Percentiles rank a stretch among this genome's conserved stretches.
Evolutionary conservation across 345 rosid genomes (phyloP).

Genomic region (Angophora floribunda): DNA sequence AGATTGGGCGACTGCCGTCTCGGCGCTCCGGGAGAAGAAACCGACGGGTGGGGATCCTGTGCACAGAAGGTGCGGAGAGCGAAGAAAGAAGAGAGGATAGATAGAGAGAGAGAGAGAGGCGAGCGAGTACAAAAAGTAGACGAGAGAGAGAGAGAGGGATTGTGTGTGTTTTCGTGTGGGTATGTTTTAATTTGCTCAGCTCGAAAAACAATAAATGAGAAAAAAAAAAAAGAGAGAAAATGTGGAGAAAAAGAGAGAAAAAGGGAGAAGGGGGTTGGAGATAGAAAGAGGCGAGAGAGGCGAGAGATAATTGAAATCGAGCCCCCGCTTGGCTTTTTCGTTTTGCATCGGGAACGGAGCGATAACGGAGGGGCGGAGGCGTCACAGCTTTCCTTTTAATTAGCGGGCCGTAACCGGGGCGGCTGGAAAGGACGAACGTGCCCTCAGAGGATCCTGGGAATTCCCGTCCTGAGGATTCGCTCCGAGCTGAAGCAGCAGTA

Average conservation of each 20-base stretch:
- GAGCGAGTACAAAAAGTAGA: background rate
- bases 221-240: background rate
- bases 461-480: background rate
- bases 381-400: background rate
- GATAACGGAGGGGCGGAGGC: background rate
- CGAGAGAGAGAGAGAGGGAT: background rate
- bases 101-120: background rate
- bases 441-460: background rate
- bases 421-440: background rate
- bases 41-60: background rate
- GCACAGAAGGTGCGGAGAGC: background rate
- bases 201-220: background rate
- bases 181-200: background rate
- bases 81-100: background rate
- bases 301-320: background rate
- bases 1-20: background rate
- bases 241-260: background rate
- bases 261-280: background rate
- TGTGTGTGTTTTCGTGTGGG: background rate
- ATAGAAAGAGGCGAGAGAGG: background rate
- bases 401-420: background rate
- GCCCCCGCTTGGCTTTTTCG: background rate
- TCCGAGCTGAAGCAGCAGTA: background rate
- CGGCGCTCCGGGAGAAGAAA: background rate
- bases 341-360: background rate